A percentile compares a stretch with the other conserved stretches of the same genome.
phyloP scores from a whole-genome alignment of 495 filamentous ascomycete genomes.

The Platismatia glauca region DNA sequence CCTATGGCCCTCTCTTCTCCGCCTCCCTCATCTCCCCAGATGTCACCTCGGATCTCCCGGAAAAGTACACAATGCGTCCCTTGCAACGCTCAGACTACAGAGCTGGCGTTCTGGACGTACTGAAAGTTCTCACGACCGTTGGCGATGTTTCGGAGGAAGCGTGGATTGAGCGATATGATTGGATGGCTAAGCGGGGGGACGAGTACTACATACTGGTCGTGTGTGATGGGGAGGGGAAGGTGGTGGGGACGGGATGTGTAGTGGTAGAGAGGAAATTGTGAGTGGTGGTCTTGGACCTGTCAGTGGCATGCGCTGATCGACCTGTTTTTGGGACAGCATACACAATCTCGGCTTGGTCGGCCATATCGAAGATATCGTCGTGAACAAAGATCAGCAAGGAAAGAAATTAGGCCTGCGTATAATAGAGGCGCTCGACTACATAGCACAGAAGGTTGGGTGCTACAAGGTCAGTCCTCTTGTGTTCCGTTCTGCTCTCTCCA shows the following conservation, averaged over 20 bases:
- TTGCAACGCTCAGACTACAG: constrained; percentile 69
- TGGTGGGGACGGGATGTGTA: constrained; percentile 83
- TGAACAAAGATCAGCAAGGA: constrained; percentile 86
- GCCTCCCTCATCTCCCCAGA: constrained; percentile 66
- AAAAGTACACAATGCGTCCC: constrained; percentile 75
- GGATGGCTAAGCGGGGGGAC: constrained; percentile 68
- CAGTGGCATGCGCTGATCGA: background rate
- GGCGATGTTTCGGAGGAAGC: constrained; percentile 70
- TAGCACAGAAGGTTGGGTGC: constrained; percentile 76
- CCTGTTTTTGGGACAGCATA: constrained; percentile 19
- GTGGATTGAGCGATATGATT: constrained; percentile 74
- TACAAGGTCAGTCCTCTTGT: constrained; percentile 61
- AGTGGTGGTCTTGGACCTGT: constrained; percentile 19
- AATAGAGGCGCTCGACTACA: constrained; percentile 87
- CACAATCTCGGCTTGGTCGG: constrained; percentile 50
- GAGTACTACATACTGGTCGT: constrained; percentile 82
- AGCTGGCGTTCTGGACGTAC: constrained; percentile 75
- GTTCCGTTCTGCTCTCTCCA: background rate
- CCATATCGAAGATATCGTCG: constrained; percentile 97
- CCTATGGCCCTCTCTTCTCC: constrained; percentile 62
- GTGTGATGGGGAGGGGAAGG: constrained; percentile 54
- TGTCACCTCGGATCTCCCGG: constrained; percentile 62
- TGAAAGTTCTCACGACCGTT: constrained; percentile 85
- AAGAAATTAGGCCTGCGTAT: constrained; percentile 90
- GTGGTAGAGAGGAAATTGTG: constrained; percentile 60